Conservation (phyloP, 768 basidiomycete species). For the Tricholomella constricta region DNA sequence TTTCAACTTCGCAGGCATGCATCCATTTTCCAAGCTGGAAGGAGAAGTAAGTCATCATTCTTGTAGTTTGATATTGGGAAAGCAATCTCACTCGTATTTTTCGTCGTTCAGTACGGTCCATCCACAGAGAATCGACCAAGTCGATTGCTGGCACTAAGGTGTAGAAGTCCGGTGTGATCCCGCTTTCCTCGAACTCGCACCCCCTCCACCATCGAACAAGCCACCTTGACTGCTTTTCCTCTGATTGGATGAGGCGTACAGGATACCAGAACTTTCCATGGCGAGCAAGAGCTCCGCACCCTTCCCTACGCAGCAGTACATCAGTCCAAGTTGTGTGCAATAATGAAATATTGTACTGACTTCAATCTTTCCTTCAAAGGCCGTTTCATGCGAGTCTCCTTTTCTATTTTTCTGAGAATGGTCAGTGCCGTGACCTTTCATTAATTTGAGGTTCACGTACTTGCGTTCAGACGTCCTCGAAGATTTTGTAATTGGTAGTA, state of each 20-base stretch:
- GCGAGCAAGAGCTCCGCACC: neutral
- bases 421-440: neutral
- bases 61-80: neutral
- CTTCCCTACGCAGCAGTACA: neutral
- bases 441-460: neutral
- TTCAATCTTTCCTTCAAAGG: neutral
- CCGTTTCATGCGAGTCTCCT: neutral
- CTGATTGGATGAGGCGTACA: neutral
- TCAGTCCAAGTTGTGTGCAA: neutral
- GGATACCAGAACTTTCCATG: constrained; percentile 3
- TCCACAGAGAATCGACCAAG: neutral
- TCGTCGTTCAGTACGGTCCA: neutral
- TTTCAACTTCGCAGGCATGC: neutral
- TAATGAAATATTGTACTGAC: neutral
- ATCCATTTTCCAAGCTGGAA: constrained; percentile 3
- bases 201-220: neutral
- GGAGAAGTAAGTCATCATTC: neutral
- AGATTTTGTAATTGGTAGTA: neutral
- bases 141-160: neutral
- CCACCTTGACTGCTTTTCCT: neutral
- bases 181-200: neutral
- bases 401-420: neutral
- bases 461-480: neutral
- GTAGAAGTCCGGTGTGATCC: neutral
- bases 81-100: constrained; percentile 3